These are phyloP conservation scores for Orbilia quercus DNA, from an alignment of 2,329 filamentous ascomycete species.

Conservation along the genomic window DNA sequence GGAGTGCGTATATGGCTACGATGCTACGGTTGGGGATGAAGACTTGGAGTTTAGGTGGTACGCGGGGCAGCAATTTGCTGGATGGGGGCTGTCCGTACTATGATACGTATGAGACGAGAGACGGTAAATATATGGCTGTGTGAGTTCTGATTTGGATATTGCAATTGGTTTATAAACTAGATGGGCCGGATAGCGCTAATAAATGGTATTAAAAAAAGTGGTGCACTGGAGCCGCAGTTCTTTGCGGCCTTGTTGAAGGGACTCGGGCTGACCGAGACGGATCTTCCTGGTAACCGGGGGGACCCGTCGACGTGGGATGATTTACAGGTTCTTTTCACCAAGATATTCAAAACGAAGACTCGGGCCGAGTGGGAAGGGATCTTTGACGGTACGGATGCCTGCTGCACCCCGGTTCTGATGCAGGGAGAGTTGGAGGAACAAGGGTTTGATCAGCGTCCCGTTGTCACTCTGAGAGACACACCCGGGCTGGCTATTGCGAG, in stretches of 20 bases:
- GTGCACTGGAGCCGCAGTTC: conserved; percentile 88
- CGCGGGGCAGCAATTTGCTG: conserved; percentile 74
- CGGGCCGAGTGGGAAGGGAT: conserved; percentile 83
- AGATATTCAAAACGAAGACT: conserved; percentile 75
- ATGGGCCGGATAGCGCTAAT: too few species aligned
- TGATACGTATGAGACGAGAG: conserved; percentile 85
- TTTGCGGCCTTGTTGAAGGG: conserved; percentile 76
- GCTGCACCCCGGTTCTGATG: conserved; percentile 85
- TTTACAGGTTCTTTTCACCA: conserved; percentile 72
- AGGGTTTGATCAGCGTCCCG: conserved; percentile 66
- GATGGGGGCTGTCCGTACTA: conserved; percentile 91
- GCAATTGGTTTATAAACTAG: background rate
- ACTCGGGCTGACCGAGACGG: conserved; percentile 70
- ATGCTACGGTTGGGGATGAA: conserved; percentile 78
- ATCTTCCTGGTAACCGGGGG: conserved; percentile 67
- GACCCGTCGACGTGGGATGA: conserved; percentile 76
- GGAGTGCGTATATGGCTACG: conserved; percentile 79
- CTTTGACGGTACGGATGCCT: conserved; percentile 92
- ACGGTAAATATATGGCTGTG: conserved; percentile 84
- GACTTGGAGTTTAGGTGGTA: conserved; percentile 71
- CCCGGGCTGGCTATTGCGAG: conserved; percentile 72
- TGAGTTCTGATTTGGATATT: too few species aligned
- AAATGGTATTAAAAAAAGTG: conserved; percentile 82
- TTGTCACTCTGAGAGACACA: conserved; percentile 73
- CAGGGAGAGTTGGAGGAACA: conserved; percentile 76